Evolutionary conservation across 2,329 filamentous ascomycete species (phyloP).

Genomic region (Arthrobotrys conoides): DNA sequence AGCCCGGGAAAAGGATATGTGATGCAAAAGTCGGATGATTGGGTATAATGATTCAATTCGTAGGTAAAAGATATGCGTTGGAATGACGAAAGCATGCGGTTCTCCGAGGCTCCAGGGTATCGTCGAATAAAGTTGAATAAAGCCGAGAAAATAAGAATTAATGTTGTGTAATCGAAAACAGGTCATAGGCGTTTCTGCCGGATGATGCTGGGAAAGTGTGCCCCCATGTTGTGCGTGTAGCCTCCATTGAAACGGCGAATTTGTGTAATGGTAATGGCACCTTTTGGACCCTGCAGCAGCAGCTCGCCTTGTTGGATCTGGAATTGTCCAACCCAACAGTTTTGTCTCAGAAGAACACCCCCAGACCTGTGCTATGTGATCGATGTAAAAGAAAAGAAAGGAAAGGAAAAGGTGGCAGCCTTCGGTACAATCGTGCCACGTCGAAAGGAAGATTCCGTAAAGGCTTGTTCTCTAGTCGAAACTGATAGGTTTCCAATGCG

Average conservation of each 20-base stretch:
- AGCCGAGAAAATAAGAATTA: constrained; percentile 50
- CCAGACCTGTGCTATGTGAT: constrained; percentile 26
- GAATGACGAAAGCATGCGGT: constrained; percentile 50
- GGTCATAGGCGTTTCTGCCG: constrained; percentile 50
- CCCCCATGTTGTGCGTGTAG: constrained; percentile 48
- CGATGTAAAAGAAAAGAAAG: constrained; percentile 13
- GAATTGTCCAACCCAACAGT: constrained; percentile 42
- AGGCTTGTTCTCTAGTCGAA: constrained; percentile 30
- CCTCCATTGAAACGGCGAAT: constrained; percentile 48
- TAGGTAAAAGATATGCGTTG: constrained; percentile 47
- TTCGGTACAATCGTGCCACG: constrained; percentile 40
- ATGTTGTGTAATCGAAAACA: constrained; percentile 60
- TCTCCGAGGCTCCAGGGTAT: constrained; percentile 53
- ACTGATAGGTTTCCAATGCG: constrained; percentile 55
- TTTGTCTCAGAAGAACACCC: constrained; percentile 41
- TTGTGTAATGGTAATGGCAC: constrained; percentile 41
- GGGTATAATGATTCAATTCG: constrained; percentile 44
- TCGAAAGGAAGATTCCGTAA: constrained; percentile 34
- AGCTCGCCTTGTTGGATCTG: constrained; percentile 28
- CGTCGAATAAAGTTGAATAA: constrained; percentile 49
- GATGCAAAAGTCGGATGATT: constrained; percentile 26
- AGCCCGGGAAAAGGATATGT: constrained; percentile 25
- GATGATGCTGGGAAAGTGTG: constrained; percentile 13
- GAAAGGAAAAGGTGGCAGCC: constrained; percentile 26
- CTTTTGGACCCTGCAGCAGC: constrained; percentile 59